A percentile compares a stretch with the other conserved stretches of the same genome.
These are phyloP conservation scores for Lippia alba DNA, from an alignment of 305 asterid species.

Conservation along the genomic window DNA sequence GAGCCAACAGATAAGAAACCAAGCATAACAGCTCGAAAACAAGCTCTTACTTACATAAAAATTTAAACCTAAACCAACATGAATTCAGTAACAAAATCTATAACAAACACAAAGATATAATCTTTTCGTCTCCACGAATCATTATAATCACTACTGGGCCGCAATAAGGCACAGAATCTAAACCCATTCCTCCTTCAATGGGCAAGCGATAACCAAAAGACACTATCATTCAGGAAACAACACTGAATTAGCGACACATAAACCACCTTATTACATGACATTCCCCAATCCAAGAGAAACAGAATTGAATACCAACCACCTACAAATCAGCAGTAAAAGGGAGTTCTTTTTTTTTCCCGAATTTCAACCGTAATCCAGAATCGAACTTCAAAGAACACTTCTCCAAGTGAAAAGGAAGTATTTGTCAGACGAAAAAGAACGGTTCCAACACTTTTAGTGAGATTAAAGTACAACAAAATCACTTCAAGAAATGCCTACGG, in stretches of 20 bases:
- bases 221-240: background rate
- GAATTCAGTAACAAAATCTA: background rate
- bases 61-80: no score
- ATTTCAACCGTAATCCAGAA: background rate
- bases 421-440: no score
- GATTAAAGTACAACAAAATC: background rate
- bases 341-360: background rate
- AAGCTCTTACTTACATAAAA: background rate
- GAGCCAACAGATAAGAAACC: background rate
- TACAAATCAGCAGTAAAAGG: background rate
- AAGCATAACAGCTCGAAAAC: constrained; percentile 3
- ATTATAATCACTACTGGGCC: background rate
- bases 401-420: background rate
- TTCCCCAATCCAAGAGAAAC: no score
- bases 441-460: background rate
- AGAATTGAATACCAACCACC: background rate
- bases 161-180: background rate
- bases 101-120: background rate
- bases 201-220: background rate
- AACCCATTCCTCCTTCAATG: background rate
- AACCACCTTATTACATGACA: no score
- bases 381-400: background rate
- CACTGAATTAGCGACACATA: no score
- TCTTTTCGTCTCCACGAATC: background rate
- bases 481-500: background rate